phyloP scores from a whole-genome alignment of 1,284 basidiomycete species.

The Cryptococcus sp. region DNA sequence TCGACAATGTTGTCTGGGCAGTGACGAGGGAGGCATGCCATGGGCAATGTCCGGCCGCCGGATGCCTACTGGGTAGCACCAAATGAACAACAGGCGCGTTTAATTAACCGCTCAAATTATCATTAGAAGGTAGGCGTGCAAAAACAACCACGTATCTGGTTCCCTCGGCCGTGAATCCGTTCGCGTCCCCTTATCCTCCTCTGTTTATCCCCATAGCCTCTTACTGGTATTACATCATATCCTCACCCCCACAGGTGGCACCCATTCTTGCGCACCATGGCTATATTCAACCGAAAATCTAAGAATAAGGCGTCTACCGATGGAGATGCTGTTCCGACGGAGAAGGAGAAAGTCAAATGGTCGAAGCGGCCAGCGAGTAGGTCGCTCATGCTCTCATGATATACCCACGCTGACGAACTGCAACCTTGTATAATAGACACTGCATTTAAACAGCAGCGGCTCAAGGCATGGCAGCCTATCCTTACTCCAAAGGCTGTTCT shows the following conservation, averaged over 20 bases:
- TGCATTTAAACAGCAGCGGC: conserved; percentile 97
- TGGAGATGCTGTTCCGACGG: conserved; percentile 26
- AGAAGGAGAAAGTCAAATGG: conserved; percentile 78
- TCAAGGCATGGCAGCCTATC: conserved; percentile 99
- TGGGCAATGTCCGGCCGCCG: no score
- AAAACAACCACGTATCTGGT: no score
- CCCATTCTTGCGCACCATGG: conserved; percentile 25
- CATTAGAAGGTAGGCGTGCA: no score
- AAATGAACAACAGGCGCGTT: no score
- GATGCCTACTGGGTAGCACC: no score
- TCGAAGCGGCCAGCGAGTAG: conserved; percentile 83
- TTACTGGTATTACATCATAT: no score
- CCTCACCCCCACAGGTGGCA: no score
- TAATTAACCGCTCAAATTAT: no score
- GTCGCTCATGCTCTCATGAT: conserved; percentile 41
- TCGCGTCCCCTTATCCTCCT: neutral
- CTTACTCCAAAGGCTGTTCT: conserved; percentile 95
- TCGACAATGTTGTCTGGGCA: no score
- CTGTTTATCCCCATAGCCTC: neutral
- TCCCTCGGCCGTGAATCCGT: no score
- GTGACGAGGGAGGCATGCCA: no score
- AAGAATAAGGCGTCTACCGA: conserved; percentile 31
- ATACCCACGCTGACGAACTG: neutral
- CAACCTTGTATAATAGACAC: conserved; percentile 60
- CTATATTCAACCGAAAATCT: conserved; percentile 45